Base-by-base conservation (phyloP, 2,329 filamentous ascomycete genomes). In the Byssothecium circinans region DNA sequence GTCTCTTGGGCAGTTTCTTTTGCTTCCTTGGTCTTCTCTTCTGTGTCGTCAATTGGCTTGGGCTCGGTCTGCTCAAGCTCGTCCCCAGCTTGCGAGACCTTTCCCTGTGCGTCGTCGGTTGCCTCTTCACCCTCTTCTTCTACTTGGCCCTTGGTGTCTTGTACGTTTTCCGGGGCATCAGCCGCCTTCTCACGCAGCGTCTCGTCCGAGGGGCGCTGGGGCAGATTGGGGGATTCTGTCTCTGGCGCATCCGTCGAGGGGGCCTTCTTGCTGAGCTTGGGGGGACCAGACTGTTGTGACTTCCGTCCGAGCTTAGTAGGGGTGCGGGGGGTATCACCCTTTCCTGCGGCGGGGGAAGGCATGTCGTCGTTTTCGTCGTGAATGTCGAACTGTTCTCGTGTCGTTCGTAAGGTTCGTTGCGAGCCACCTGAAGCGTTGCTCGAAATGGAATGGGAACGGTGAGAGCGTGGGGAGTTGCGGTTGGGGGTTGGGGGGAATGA, bases 311-410 rank as follows among this genome's bases (percentile, higher is more conserved):
- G 71, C 70, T 79, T 79, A 38, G 76, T 78, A 30, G 77, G 76
- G 52, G 76, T 79, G 68, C 75, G 75, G 58, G 75, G 76, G 53
- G 68, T 64, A 41, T 71, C 71, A 64, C 72, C 64, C 71, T 77
- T 78, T 65, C 75, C 76, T 55, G 76, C 75, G 56, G 76, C 75
- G 61, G 76, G 76, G 49, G 76, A 78, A 62, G 76, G 75, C 76
- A 78, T 78, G 29, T 43, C 57, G 70, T 32, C 29, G 60, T 63
- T 48, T 44, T 58, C 47, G 58, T 64, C 49, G 40, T 55, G 35
- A 51, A 65, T 49, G 54, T 61, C 49, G 45, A 59, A 53, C 43
- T 63, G 57, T 54, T 63, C 61, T 56, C 62, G 60, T 53, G 64
- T 62, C 48, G 61, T 65, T 60, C 60, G 59, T 39, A 57, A 50